Evolutionary conservation across 805 yeast species (phyloP).

Genomic region (Grigorovia yakushimaensis): DNA sequence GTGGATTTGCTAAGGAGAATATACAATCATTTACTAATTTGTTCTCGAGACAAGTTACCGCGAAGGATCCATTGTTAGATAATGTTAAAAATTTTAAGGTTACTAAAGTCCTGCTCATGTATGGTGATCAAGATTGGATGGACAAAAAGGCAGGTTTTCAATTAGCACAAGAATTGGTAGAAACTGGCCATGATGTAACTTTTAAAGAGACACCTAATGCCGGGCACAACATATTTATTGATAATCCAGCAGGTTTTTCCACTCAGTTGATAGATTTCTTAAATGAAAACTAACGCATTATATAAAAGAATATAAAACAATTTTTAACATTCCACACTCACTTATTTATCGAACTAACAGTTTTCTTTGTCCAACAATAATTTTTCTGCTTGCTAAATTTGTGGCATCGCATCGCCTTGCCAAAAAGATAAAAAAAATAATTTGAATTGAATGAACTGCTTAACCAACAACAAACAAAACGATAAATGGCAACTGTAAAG

Average conservation of each 20-base stretch:
- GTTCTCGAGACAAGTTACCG: conserved; percentile 33
- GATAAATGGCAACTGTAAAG: neutral
- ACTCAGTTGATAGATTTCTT: conserved; percentile 30
- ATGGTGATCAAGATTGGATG: conserved; percentile 75
- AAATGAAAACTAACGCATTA: too few species aligned
- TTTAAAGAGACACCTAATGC: conserved; percentile 33
- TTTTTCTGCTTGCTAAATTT: too few species aligned
- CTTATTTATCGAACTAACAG: too few species aligned
- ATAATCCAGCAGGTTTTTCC: conserved; percentile 50
- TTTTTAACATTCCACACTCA: too few species aligned
- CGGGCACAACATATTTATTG: conserved; percentile 73
- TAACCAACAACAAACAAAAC: neutral
- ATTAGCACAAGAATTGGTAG: conserved; percentile 13
- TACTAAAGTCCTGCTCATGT: conserved; percentile 34
- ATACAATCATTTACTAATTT: conserved; percentile 23
- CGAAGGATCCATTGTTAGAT: conserved; percentile 58
- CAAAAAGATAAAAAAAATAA: neutral
- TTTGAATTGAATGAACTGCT: neutral
- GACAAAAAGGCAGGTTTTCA: conserved; percentile 41
- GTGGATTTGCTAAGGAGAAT: conserved; percentile 9
- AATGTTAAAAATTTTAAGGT: conserved; percentile 33
- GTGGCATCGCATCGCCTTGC: neutral
- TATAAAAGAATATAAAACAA: too few species aligned
- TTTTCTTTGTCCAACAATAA: too few species aligned
- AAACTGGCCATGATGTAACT: conserved; percentile 3